A percentile compares a stretch with the other conserved stretches of the same genome.
phyloP scores from a whole-genome alignment of 208 protist species.

The Leishmania braziliensis region DNA sequence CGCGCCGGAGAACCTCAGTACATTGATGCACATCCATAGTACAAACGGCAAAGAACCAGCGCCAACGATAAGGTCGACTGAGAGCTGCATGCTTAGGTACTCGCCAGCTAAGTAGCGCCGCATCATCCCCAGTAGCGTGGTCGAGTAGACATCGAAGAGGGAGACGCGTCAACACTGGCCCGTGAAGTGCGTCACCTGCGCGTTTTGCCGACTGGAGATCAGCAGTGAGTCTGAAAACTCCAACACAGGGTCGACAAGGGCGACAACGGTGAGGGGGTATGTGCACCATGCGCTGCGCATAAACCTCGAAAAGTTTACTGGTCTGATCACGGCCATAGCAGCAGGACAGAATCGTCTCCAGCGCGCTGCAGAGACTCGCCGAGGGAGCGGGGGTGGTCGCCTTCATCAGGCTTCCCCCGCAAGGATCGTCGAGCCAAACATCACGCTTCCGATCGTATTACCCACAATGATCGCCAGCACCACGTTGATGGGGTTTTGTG shows the following conservation, averaged over 20 bases:
- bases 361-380: constrained; percentile 66
- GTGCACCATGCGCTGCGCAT: constrained; percentile 75
- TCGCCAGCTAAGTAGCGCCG: constrained; percentile 85
- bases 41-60: constrained; percentile 62
- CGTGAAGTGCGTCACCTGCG: constrained; percentile 47
- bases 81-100: constrained; percentile 67
- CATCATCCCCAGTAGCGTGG: constrained; percentile 79
- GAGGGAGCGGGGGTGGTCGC: constrained; percentile 72
- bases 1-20: constrained; percentile 60
- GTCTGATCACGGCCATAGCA: constrained; percentile 69
- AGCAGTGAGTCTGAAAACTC: constrained; percentile 63
- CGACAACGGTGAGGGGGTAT: constrained; percentile 61
- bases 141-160: constrained; percentile 62
- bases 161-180: constrained; percentile 66
- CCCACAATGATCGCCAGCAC: constrained; percentile 62
- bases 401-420: constrained; percentile 76
- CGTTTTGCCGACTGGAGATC: constrained; percentile 52
- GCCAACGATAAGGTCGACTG: constrained; percentile 53
- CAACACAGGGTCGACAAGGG: constrained; percentile 53
- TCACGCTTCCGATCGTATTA: constrained; percentile 42
- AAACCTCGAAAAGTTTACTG: constrained; percentile 76
- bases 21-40: constrained; percentile 43
- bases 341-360: constrained; percentile 81
- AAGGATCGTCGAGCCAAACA: constrained; percentile 67
- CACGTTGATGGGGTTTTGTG: constrained; percentile 63